Conservation (phyloP, 441 rosid genomes). For the Flueggea neowawraea region DNA sequence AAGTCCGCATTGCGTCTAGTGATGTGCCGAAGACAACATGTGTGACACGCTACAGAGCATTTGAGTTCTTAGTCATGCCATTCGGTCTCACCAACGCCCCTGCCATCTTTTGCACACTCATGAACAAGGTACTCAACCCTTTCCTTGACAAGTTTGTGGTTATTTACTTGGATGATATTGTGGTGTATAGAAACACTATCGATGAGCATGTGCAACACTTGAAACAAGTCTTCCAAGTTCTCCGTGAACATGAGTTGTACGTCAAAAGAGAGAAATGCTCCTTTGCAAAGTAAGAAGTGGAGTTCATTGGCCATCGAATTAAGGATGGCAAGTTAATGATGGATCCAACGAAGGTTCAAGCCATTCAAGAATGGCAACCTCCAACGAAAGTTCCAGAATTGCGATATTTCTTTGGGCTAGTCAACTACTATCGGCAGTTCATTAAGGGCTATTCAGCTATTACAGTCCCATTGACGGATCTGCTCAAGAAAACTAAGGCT, state of each 20-base stretch:
- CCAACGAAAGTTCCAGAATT: background rate
- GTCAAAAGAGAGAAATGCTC: too few relatives aligned
- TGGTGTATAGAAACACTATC: background rate
- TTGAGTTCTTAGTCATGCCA: conserved; percentile 1
- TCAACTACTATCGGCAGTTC: background rate
- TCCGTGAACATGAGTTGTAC: background rate
- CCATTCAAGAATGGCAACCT: background rate
- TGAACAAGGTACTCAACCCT: conserved; percentile 1
- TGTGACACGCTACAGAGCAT: background rate
- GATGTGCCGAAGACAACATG: background rate
- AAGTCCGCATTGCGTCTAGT: background rate
- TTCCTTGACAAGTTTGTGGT: conserved; percentile 1
- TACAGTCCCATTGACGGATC: background rate
- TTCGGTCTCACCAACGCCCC: background rate
- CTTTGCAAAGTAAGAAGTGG: too few relatives aligned
- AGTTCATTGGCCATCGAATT: too few relatives aligned
- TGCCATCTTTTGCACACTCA: background rate
- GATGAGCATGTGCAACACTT: background rate
- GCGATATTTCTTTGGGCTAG: background rate
- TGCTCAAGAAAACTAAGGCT: background rate
- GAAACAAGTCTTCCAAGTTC: background rate
- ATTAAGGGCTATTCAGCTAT: background rate
- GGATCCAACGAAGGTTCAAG: background rate
- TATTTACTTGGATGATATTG: conserved; percentile 3
- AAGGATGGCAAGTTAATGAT: background rate